phyloP scores from a whole-genome alignment of 1,284 basidiomycete genomes.

The Peniophora sp. region DNA sequence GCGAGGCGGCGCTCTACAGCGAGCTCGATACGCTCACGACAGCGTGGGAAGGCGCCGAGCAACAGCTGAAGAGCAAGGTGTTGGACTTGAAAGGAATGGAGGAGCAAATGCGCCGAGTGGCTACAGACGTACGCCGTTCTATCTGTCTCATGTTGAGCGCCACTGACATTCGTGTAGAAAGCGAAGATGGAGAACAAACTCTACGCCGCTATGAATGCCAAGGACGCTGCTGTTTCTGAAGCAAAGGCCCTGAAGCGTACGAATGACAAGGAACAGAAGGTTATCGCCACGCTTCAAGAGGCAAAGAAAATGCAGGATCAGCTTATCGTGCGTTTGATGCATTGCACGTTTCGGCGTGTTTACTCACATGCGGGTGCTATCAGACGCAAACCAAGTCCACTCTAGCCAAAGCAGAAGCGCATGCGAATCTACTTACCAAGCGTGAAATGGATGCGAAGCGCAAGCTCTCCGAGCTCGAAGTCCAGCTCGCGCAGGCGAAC shows the following conservation, averaged over 20 bases:
- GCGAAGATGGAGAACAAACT: constrained; percentile 3
- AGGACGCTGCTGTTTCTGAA: background rate
- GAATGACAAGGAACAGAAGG: background rate
- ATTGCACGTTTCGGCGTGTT: background rate
- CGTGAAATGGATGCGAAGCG: background rate
- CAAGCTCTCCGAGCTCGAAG: background rate
- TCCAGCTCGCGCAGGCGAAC: background rate
- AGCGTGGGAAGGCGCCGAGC: constrained; percentile 84
- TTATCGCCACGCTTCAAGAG: background rate
- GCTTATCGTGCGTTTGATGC: background rate
- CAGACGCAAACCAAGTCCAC: constrained; percentile 9
- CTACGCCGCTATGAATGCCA: background rate
- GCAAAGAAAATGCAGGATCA: constrained; percentile 7
- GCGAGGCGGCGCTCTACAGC: constrained; percentile 72
- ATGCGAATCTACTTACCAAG: background rate
- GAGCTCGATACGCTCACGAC: constrained; percentile 85
- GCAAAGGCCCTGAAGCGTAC: background rate
- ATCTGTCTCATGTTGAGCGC: background rate
- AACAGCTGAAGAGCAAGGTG: constrained; percentile 78
- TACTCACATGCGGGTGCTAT: constrained; percentile 3
- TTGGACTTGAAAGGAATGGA: constrained; percentile 77
- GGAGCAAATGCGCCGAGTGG: constrained; percentile 59
- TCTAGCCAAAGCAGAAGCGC: background rate
- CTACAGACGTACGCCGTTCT: constrained; percentile 50
- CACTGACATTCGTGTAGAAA: background rate